Base-by-base conservation (phyloP, 352 stramenopile genomes). In the Phytopythium montanum region DNA sequence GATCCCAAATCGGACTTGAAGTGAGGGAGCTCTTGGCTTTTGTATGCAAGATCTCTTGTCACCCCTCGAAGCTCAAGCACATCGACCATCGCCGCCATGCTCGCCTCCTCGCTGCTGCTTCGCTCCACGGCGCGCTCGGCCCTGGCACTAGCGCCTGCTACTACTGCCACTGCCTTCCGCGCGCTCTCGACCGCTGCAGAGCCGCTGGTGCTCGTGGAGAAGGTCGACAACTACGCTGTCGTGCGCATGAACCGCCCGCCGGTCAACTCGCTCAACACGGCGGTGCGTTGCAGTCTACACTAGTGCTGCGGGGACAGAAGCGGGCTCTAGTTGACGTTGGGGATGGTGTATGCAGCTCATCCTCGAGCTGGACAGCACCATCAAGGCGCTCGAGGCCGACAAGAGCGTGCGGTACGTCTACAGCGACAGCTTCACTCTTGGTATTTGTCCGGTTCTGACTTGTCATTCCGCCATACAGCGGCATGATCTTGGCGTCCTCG, bases 181-280 rank as follows among this genome's bases (percentile, higher is more conserved):
- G 54, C 63, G 6, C 65, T 82, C 53, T 79, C 72, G 18, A 68
- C 70, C 2, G 65, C 65, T 5, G 46, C 55, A 23, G 65, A 83
- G 56, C 73, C 79, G 61, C 64, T 90, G 23, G 76, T 92, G 61
- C 66, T 92, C 19, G 74, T 94, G 34, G 85, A 92, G 66, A 87
- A 81, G 54, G 61, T 76, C 29, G 74, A 87, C 56, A 82, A 81
- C 59, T 90, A 89, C 62, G 85, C 85, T 14, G 68, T 94, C 58
- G 81, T 94, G 65, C 82, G 79, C 59, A 65, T 94, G 70, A 92
- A 92, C 65, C 82, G 85, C 31, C 63, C 81, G 34, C 82, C 85
- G 16, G 85, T 92, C 52, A 94, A 94, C 70, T 92, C 81, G 55
- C 74, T 94, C 60, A 94, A 85, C 75, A 81, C 72, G 19, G 67